Percentiles rank a stretch among this genome's conserved stretches.
These are phyloP conservation scores for Suhomyces pyralidae DNA, from an alignment of 805 yeast species.

Conservation along the genomic window DNA sequence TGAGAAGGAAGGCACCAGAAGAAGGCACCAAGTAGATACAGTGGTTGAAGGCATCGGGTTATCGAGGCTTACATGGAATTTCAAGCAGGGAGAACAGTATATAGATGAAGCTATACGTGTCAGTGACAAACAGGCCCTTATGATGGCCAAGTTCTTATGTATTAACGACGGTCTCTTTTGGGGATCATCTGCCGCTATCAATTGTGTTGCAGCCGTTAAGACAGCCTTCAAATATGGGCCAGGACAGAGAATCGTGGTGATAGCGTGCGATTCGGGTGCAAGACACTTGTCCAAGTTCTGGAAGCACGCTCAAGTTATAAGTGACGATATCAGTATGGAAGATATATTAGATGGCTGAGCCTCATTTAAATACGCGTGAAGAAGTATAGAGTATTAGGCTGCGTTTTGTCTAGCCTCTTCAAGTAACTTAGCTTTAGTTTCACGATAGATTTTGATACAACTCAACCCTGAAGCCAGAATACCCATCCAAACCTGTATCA, in stretches of 20 bases:
- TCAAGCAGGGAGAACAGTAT: constrained; percentile 61
- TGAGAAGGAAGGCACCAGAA: constrained; percentile 88
- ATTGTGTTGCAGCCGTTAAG: constrained; percentile 83
- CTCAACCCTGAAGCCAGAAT: constrained; percentile 39
- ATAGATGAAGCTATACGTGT: constrained; percentile 83
- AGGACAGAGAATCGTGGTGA: constrained; percentile 71
- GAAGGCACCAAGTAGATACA: constrained; percentile 96
- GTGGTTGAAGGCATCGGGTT: constrained; percentile 91
- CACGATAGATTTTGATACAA: constrained; percentile 37
- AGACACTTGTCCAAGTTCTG: constrained; percentile 91
- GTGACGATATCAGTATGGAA: constrained; percentile 35
- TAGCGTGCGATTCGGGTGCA: constrained; percentile 90
- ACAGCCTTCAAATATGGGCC: constrained; percentile 44
- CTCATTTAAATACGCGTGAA: not conserved
- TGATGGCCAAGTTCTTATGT: constrained; percentile 83
- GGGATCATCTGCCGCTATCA: constrained; percentile 92
- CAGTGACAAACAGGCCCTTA: constrained; percentile 72
- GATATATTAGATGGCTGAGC: constrained; percentile 2
- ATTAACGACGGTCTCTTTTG: constrained; percentile 85
- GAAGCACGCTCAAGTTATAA: constrained; percentile 57
- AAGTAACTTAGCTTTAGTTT: constrained; percentile 28
- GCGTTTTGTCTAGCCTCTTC: constrained; percentile 8
- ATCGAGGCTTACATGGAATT: constrained; percentile 81
- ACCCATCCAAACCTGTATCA: constrained; percentile 47
- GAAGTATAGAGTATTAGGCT: not conserved